Evolutionary conservation across 2,329 filamentous ascomycete genomes (phyloP).

Genomic region (Colletotrichum eleusines): DNA sequence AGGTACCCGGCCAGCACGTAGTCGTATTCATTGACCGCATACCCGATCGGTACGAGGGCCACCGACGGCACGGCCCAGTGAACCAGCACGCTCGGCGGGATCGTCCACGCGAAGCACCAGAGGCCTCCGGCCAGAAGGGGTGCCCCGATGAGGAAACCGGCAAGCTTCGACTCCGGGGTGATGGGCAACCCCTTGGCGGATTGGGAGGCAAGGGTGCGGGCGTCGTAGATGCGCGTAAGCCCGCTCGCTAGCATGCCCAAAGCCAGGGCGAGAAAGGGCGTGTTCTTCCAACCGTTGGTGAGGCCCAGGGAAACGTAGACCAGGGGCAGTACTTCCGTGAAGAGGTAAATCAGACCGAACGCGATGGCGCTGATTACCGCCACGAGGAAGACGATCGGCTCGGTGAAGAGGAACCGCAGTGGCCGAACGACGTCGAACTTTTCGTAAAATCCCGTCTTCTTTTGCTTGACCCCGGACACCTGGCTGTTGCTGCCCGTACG

Average conservation of each 20-base stretch:
- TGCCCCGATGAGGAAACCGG: constrained; percentile 56
- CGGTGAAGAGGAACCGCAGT: constrained; percentile 19
- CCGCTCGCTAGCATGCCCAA: constrained; percentile 19
- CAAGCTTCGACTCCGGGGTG: constrained; percentile 39
- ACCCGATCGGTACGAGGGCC: constrained; percentile 58
- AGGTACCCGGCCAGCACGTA: constrained; percentile 33
- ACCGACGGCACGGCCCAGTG: constrained; percentile 56
- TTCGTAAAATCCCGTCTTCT: background rate
- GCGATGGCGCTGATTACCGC: constrained; percentile 15
- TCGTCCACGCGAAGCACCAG: constrained; percentile 60
- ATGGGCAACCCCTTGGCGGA: constrained; percentile 24
- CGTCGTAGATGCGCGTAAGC: constrained; percentile 19
- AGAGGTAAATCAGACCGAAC: constrained; percentile 27
- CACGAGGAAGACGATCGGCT: constrained; percentile 28
- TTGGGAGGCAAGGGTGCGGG: background rate
- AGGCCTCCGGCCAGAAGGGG: constrained; percentile 57
- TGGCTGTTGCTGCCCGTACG: background rate
- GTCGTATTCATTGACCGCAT: constrained; percentile 59
- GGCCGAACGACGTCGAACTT: constrained; percentile 26
- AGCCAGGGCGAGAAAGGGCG: constrained; percentile 8
- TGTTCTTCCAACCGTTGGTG: constrained; percentile 4
- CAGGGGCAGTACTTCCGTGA: constrained; percentile 17
- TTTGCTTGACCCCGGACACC: background rate
- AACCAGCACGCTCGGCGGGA: constrained; percentile 54
- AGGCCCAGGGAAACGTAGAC: constrained; percentile 21